phyloP scores from a whole-genome alignment of 2,329 filamentous ascomycete genomes.

The Trichophyton verrucosum region DNA sequence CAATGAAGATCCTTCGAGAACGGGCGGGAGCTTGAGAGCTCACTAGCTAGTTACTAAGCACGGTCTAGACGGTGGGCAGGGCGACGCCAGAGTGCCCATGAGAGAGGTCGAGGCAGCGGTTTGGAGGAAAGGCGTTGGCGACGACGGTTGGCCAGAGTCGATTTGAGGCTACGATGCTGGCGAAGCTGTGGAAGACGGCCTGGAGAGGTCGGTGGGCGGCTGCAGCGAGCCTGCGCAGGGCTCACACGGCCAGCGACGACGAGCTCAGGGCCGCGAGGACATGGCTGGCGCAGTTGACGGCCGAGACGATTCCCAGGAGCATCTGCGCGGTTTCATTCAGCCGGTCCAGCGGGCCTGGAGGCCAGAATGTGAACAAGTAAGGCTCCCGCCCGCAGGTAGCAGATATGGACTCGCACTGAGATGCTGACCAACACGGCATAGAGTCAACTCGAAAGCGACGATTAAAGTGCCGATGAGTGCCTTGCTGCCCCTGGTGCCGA shows the following conservation, averaged over 20 bases:
- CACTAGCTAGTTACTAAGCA: not conserved
- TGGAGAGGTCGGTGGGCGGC: not conserved
- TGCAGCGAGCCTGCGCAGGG: not conserved
- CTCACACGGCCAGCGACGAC: not conserved
- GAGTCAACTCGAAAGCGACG: conserved; percentile 57
- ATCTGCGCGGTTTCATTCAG: conserved; percentile 50
- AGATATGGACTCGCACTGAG: not conserved
- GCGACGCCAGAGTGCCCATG: too few species aligned
- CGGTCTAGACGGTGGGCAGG: not conserved
- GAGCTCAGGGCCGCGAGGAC: not conserved
- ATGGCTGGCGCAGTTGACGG: conserved; percentile 45
- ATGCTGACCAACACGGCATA: conserved; percentile 19
- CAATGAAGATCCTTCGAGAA: not conserved
- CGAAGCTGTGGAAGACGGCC: not conserved
- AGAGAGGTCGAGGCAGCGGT: not conserved
- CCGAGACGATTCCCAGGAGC: conserved; percentile 43
- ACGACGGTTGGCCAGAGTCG: too few species aligned
- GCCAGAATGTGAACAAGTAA: conserved; percentile 59
- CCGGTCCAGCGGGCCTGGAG: conserved; percentile 52
- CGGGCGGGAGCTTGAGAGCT: not conserved
- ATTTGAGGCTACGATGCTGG: not conserved
- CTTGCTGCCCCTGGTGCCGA: conserved; percentile 44
- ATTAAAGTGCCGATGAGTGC: conserved; percentile 42
- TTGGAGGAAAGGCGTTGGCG: too few species aligned
- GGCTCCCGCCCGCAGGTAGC: not conserved